phyloP scores from a whole-genome alignment of 2,329 filamentous ascomycete genomes.

The Seiridium cupressi region DNA sequence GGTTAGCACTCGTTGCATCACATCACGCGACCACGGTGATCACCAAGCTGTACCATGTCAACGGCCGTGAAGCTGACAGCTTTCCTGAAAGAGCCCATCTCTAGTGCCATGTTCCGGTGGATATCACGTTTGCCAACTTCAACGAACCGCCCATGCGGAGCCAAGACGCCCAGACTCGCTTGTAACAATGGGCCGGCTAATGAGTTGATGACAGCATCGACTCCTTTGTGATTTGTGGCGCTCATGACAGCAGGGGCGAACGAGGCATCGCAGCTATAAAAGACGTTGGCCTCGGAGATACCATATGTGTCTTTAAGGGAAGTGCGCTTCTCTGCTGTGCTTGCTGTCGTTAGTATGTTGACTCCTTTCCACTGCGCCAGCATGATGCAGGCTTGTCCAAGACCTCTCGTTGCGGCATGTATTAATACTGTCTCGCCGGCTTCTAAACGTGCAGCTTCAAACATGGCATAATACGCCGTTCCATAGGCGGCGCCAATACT shows the following conservation, averaged over 20 bases:
- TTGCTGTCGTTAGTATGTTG: constrained; percentile 7
- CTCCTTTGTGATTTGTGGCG: constrained; percentile 1
- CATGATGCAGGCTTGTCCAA: constrained; percentile 6
- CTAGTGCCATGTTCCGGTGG: constrained; percentile 32
- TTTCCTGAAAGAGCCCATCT: constrained; percentile 45
- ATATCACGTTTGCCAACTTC: constrained; percentile 24
- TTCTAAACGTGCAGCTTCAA: too few species aligned
- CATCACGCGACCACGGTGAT: constrained; percentile 26
- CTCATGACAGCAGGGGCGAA: constrained; percentile 1
- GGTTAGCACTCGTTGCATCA: constrained; percentile 19
- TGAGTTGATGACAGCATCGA: constrained; percentile 19
- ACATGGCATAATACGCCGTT: too few species aligned
- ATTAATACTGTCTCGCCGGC: constrained; percentile 9
- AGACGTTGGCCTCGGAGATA: not conserved
- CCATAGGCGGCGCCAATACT: too few species aligned
- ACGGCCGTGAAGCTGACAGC: constrained; percentile 45
- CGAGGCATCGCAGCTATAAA: constrained; percentile 4
- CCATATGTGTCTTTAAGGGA: constrained; percentile 4
- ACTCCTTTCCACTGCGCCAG: constrained; percentile 5
- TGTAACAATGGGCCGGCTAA: constrained; percentile 23
- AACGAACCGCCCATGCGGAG: constrained; percentile 27
- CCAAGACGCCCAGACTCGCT: constrained; percentile 27
- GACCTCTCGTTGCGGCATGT: constrained; percentile 6
- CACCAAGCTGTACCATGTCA: constrained; percentile 38
- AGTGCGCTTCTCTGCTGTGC: not conserved